Percentiles rank a stretch among this genome's conserved stretches.
These are phyloP conservation scores for Herpotrichia juniperi DNA, from an alignment of 2,329 filamentous ascomycete genomes.

Conservation along the genomic window DNA sequence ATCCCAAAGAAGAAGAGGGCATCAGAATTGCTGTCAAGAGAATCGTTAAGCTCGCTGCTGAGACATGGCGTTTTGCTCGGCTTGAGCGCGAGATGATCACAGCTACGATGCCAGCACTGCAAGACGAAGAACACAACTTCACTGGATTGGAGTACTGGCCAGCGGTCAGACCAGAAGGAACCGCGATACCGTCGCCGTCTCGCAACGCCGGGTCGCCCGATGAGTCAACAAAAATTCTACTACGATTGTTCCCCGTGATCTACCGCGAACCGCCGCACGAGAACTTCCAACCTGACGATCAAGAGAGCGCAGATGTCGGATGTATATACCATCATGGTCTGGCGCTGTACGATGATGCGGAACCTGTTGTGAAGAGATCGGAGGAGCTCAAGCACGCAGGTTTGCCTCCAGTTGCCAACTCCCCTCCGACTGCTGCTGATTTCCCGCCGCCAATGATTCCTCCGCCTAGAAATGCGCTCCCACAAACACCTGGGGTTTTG, in stretches of 20 bases:
- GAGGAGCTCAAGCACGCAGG: conserved; percentile 46
- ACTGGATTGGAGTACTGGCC: conserved; percentile 42
- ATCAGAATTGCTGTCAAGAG: conserved; percentile 58
- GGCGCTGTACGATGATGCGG: conserved; percentile 57
- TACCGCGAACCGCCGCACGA: conserved; percentile 58
- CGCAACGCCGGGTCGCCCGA: conserved; percentile 30
- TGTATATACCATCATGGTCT: conserved; percentile 58
- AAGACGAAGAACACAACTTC: conserved; percentile 41
- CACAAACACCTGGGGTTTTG: conserved; percentile 22
- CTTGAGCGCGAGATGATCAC: conserved; percentile 62
- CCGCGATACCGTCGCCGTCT: conserved; percentile 32
- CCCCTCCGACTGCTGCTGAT: conserved; percentile 46
- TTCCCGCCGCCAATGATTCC: conserved; percentile 45
- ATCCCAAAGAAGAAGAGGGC: conserved; percentile 57
- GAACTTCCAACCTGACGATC: conserved; percentile 45
- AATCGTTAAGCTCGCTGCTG: conserved; percentile 63
- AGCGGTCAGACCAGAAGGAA: conserved; percentile 39
- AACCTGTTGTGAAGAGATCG: conserved; percentile 35
- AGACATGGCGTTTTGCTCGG: conserved; percentile 64
- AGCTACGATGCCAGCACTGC: conserved; percentile 54
- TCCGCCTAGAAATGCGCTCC: conserved; percentile 34
- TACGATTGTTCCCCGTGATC: conserved; percentile 60
- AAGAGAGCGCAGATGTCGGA: conserved; percentile 52
- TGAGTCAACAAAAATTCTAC: conserved; percentile 50
- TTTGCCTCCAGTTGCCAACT: conserved; percentile 44